Evolutionary conservation across 345 rosid genomes (phyloP), one percentile per base, ranked within the genome.

Genomic region (Arabis alpina): DNA sequence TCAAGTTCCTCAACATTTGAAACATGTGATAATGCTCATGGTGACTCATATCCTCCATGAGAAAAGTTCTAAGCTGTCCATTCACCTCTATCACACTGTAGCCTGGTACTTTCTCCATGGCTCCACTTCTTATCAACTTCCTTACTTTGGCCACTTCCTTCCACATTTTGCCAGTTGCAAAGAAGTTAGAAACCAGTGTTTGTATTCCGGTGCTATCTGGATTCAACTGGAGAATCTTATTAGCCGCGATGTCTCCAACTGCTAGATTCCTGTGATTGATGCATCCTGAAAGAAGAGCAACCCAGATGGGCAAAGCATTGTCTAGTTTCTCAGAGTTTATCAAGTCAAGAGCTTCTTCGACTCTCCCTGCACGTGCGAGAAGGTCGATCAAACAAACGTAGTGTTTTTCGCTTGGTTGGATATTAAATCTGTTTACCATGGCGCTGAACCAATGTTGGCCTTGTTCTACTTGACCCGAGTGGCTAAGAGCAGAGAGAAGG

Each of bases 241-340:
- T 73, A 39, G 89, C 90, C 7, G 84, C 93, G 32, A 77, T 77
- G 50, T 87, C 86, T 19, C 97, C 96, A 45, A 83, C 76, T 4
- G 56, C 61, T 12, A 78, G 60, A 28, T 83, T 83, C 76, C 84
- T 72, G 42, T 80, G 82, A 43, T 75, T 91, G 48, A 73, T 73
- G 74, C 97, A 88, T 64, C 96, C 97, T 6, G 97, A 88, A 49
- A 88, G 80, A 68, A 91, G 91, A 54, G 97, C 82, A 54, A 77
- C 97, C 97, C 91, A 91, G 14, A 83, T 71, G 36, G 88, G 80
- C 4, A 75, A 55, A 45, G 84, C 87, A 0, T 77, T 82, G 55
- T 83, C 77, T 9, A 59, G 71, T 32, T 83, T 59, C 77, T 73
- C 85, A 4, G 91, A 80, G 56, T 73, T 60, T 61, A 88, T 76